Evolutionary conservation across 371 early-diverging fungal genomes (phyloP), one percentile per base, ranked within the genome.

Genomic region (Saksenaea oblongispora): DNA sequence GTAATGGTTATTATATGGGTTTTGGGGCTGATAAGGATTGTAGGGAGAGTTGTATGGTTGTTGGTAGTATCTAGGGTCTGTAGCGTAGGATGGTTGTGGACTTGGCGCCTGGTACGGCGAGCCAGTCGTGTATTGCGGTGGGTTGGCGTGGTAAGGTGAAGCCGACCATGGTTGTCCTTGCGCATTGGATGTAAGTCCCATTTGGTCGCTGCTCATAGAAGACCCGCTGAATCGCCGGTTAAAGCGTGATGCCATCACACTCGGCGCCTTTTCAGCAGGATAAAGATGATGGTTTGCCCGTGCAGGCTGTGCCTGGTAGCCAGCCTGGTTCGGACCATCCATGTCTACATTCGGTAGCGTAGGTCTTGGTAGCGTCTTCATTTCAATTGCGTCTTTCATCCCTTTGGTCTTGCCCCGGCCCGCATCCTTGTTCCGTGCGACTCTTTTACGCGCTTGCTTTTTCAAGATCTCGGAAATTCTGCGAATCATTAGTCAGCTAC

Each of bases 391-490:
- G 27, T 34, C 66, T 37, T 61, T 61, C 39, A 34, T 57, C 5
- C 39, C 31, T 44, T 57, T 57, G 1, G 26, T 22, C 2, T 63
- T 28, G 10, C 51, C 51, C 51, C 22, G 17, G 10, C 22, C 34
- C 7, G 28, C 61, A 24, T 27, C 13, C 5, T 58, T 42, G 42
- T 57, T 42, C 34, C 53, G 15, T 31, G 59, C 58, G 4, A 57
- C 47, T 11, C 69, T 54, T 37, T 71, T 66, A 4, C 60, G 44
- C 18, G 71, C 63, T 54, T 71, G 71, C 26, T 63, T 65, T 26
- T 54, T 57, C 27, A 71, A 24, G 13, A 71, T 42, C 24, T 71
- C 63, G 14, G 67, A 36, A 34, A 71, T 66, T 17, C 71, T 71
- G 31, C 54, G 28, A 44, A 13, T 13, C 11, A 36, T 7, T 2